phyloP scores from a whole-genome alignment of 1,284 basidiomycete species.

The Cryptococcus hybrid region DNA sequence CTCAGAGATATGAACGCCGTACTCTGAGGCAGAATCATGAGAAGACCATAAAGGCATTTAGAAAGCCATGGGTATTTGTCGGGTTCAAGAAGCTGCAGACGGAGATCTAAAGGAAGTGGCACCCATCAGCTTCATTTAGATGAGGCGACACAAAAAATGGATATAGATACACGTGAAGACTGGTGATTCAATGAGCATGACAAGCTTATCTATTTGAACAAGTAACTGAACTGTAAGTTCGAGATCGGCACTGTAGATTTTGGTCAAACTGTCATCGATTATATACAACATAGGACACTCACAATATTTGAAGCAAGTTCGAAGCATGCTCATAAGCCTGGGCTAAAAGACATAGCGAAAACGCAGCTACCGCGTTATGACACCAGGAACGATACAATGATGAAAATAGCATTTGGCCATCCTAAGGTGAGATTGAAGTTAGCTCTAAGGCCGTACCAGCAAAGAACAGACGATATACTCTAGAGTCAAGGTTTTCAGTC shows the following conservation, averaged over 20 bases:
- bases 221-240: constrained; percentile 94
- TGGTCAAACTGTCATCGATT: neutral
- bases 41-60: constrained; percentile 94
- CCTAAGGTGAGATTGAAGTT: constrained; percentile 56
- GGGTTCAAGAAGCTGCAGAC: constrained; percentile 93
- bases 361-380: constrained; percentile 95
- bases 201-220: constrained; percentile 97
- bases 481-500: constrained; percentile 93
- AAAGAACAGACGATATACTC: constrained; percentile 53
- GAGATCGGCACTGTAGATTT: constrained; percentile 73
- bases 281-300: constrained; percentile 40
- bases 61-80: constrained; percentile 94
- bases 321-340: constrained; percentile 99
- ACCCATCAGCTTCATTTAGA: neutral
- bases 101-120: constrained; percentile 65
- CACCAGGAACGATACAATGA: constrained; percentile 97
- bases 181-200: constrained; percentile 96
- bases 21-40: constrained; percentile 98
- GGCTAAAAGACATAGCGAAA: constrained; percentile 91
- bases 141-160: neutral
- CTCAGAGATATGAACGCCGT: constrained; percentile 93
- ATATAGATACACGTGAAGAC: constrained; percentile 84
- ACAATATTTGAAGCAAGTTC: constrained; percentile 96
- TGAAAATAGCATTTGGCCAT: constrained; percentile 86
- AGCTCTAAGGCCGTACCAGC: neutral